Conservation (phyloP, 805 yeast species). For the Ogataea populi-albae region DNA sequence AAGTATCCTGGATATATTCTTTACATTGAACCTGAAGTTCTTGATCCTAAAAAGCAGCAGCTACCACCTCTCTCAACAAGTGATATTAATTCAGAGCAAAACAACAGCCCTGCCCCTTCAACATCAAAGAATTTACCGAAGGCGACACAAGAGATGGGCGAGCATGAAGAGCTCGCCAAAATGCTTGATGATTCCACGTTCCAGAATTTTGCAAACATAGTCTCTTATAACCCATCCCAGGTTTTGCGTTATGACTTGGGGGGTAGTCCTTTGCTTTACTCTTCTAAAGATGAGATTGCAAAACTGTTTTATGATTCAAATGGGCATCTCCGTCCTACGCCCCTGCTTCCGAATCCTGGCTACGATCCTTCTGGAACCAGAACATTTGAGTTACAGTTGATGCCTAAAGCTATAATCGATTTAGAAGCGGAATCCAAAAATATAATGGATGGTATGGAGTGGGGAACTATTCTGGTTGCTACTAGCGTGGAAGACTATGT, state of each 20-base stretch:
- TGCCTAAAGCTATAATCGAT: constrained; percentile 90
- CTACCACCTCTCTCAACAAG: constrained; percentile 41
- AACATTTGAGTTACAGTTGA: constrained; percentile 81
- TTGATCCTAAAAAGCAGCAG: constrained; percentile 47
- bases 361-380: constrained; percentile 59
- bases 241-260: constrained; percentile 81
- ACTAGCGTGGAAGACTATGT: constrained; percentile 64
- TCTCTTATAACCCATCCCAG: constrained; percentile 82
- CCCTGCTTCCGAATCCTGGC: constrained; percentile 54
- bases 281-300: constrained; percentile 55
- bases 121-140: constrained; percentile 20
- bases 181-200: constrained; percentile 74
- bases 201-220: constrained; percentile 70
- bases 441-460: constrained; percentile 82
- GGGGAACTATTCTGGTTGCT: constrained; percentile 91
- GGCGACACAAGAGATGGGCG: constrained; percentile 32
- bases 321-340: constrained; percentile 23
- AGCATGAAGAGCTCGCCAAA: constrained; percentile 47
- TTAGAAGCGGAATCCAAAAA: constrained; percentile 52
- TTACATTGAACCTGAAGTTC: constrained; percentile 69
- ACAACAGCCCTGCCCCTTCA: not conserved
- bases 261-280: constrained; percentile 74
- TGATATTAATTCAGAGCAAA: not conserved
- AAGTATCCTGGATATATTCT: constrained; percentile 63
- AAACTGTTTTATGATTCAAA: constrained; percentile 35